These are phyloP conservation scores for Euphrasia confusa DNA, from an alignment of 257 asterid species.

Conservation along the genomic window DNA sequence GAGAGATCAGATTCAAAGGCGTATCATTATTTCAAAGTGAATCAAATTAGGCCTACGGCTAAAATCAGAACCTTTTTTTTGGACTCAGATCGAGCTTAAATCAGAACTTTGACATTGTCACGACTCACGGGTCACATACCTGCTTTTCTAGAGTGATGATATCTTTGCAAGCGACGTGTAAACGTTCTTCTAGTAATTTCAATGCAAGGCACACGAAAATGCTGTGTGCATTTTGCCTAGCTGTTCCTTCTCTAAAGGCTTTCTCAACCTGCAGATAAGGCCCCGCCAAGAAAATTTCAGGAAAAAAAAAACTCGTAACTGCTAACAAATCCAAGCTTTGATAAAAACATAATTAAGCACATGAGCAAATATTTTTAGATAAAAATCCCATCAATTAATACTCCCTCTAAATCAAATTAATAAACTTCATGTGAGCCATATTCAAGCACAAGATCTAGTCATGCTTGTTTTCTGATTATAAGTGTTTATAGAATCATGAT, in stretches of 20 bases:
- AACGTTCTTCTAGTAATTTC: slow-evolving; percentile 83
- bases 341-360: slow-evolving; percentile 7
- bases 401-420: slow-evolving; percentile 9
- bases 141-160: slow-evolving; percentile 89
- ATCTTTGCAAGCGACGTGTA: slow-evolving; percentile 94
- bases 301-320: slow-evolving; percentile 26
- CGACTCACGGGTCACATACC: slow-evolving; percentile 39
- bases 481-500: too few relatives aligned
- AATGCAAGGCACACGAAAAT: slow-evolving; percentile 90
- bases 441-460: not conserved
- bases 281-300: slow-evolving; percentile 6
- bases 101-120: slow-evolving; percentile 20
- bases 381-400: slow-evolving; percentile 6
- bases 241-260: slow-evolving; percentile 99
- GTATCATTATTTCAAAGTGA: slow-evolving; percentile 16
- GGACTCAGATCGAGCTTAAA: slow-evolving; percentile 20
- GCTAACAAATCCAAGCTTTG: slow-evolving; percentile 20
- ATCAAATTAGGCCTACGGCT: not conserved
- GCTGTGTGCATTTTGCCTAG: slow-evolving; percentile 98
- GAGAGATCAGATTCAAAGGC: slow-evolving; percentile 28
- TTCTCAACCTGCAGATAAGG: slow-evolving; percentile 76
- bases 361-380: slow-evolving; percentile 1
- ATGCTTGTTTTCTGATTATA: too few relatives aligned
- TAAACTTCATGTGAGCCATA: slow-evolving; percentile 14
- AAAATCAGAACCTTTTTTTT: too few relatives aligned